Percentiles rank a stretch among this genome's conserved stretches.
These are phyloP conservation scores for Nannochloropsis salina DNA, from an alignment of 108 stramenopile genomes.

Conservation along the genomic window DNA sequence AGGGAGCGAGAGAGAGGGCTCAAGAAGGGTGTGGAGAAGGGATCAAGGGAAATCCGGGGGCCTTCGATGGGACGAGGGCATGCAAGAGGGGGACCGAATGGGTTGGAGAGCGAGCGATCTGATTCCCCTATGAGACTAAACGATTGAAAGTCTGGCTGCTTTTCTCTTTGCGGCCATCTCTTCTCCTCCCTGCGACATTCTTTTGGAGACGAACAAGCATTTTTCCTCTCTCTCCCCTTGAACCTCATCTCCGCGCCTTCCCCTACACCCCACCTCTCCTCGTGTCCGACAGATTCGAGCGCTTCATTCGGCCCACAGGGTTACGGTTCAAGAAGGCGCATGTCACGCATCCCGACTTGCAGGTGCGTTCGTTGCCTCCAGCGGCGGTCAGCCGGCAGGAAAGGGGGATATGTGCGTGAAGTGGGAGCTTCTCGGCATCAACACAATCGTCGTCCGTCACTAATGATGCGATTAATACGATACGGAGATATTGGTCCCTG, in stretches of 20 bases:
- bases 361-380: neutral
- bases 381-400: too few relatives aligned
- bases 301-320: conserved; percentile 95
- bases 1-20: neutral
- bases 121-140: too few relatives aligned
- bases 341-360: conserved; percentile 97
- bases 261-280: neutral
- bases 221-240: neutral
- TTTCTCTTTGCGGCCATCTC: neutral
- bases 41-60: neutral
- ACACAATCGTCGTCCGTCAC: too few relatives aligned
- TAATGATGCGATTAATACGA: too few relatives aligned
- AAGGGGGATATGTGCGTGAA: too few relatives aligned
- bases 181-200: too few relatives aligned
- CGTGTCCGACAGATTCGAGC: conserved; percentile 57
- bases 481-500: too few relatives aligned
- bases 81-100: neutral
- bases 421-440: too few relatives aligned
- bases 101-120: neutral
- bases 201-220: too few relatives aligned
- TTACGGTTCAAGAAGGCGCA: conserved; percentile 97
- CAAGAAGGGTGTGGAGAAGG: neutral
- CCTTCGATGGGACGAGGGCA: neutral
- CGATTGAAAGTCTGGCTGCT: neutral
- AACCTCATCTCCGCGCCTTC: neutral